Conservation (phyloP, 179 eudicot genomes). For the Pouteria campechiana region DNA sequence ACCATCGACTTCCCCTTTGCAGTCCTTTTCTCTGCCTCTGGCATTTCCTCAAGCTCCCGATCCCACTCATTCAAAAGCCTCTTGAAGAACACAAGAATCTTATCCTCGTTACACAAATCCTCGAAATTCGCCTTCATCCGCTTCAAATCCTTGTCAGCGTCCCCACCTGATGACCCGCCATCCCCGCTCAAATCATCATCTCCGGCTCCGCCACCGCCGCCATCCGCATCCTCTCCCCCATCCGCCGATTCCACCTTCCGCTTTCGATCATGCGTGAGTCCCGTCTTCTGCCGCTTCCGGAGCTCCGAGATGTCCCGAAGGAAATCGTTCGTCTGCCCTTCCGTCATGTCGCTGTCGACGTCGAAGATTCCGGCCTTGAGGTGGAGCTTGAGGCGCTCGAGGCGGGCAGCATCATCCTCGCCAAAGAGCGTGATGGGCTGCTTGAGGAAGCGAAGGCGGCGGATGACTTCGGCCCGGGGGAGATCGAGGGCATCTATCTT, state of each 20-base stretch:
- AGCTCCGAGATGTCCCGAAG: slow-evolving; percentile 80
- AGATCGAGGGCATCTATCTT: slow-evolving; percentile 64
- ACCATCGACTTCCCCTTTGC: slow-evolving; percentile 92
- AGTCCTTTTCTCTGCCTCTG: slow-evolving; percentile 60
- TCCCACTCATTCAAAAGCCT: slow-evolving; percentile 91
- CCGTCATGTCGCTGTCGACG: slow-evolving; percentile 84
- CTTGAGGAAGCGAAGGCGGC: slow-evolving; percentile 70
- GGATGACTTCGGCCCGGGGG: slow-evolving; percentile 64
- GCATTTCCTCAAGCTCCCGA: slow-evolving; percentile 69
- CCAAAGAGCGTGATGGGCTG: slow-evolving; percentile 90
- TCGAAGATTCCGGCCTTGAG: slow-evolving; percentile 77
- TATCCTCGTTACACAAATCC: slow-evolving; percentile 84
- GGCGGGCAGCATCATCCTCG: slow-evolving; percentile 71
- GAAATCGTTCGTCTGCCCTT: slow-evolving; percentile 95
- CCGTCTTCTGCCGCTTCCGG: slow-evolving; percentile 85
- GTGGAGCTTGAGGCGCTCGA: slow-evolving; percentile 62
- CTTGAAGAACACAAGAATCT: slow-evolving; percentile 90
- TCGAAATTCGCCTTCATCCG: slow-evolving; percentile 75
- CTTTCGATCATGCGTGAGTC: slow-evolving; percentile 63
- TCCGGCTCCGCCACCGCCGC: slow-evolving; percentile 42
- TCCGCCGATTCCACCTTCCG: slow-evolving; percentile 49
- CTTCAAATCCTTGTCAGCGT: slow-evolving; percentile 78
- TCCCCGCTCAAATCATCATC: slow-evolving; percentile 74
- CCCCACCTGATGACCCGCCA: slow-evolving; percentile 54
- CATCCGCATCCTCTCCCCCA: slow-evolving; percentile 64